Conservation (phyloP, 345 rosid species). For the Eucalyptus tenuipes region DNA sequence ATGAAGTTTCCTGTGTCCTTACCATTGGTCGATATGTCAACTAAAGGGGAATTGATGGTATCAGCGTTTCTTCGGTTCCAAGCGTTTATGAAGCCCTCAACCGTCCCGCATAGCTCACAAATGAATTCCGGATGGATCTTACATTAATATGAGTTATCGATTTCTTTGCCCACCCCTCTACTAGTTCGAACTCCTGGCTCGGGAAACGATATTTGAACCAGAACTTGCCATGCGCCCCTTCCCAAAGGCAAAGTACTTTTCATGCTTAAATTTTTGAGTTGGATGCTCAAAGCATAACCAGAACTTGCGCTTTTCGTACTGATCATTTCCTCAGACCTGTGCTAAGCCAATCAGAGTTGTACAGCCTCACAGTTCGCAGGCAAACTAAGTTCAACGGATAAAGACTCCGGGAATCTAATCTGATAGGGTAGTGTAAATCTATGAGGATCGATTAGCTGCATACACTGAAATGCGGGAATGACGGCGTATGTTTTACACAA, state of each 20-base stretch:
- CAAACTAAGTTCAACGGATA: neutral
- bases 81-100: neutral
- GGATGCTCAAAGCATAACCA: neutral
- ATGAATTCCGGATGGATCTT: neutral
- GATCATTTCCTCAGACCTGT: neutral
- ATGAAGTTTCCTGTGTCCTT: neutral
- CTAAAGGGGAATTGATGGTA: neutral
- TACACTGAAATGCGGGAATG: neutral
- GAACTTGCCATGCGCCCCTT: neutral
- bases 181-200: neutral
- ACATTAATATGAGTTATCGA: neutral
- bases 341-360: neutral
- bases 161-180: neutral
- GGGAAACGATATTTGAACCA: neutral
- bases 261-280: neutral
- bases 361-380: neutral
- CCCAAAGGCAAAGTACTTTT: neutral
- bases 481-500: neutral
- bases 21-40: neutral
- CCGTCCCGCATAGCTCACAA: neutral
- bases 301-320: neutral
- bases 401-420: neutral
- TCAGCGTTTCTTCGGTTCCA: neutral
- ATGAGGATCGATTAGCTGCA: neutral
- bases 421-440: neutral